Conservation (phyloP, 305 asterid species). For the Solanum hybrid region DNA sequence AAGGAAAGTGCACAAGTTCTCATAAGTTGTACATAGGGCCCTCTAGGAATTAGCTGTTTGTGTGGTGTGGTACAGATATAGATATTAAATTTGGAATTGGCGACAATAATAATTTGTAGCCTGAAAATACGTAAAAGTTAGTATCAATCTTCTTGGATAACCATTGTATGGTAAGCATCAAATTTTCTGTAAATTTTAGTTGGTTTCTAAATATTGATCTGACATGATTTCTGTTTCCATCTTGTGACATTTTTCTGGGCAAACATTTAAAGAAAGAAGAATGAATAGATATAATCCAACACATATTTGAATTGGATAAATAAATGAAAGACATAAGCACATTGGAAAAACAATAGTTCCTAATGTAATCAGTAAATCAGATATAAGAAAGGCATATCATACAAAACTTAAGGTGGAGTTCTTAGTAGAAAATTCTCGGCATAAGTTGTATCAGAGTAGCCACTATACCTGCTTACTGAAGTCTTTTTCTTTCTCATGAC, state of each 20-base stretch:
- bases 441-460: neutral
- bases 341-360: neutral
- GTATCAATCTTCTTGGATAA: neutral
- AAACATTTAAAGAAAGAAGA: neutral
- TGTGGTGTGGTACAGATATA: neutral
- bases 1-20: neutral
- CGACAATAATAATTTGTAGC: neutral
- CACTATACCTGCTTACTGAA: neutral
- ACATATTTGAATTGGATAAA: neutral
- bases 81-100: neutral
- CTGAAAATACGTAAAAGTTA: neutral
- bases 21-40: neutral
- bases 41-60: neutral
- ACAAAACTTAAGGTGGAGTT: neutral
- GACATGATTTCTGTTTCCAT: neutral
- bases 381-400: neutral
- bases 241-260: neutral
- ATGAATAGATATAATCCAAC: neutral
- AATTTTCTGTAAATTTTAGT: neutral
- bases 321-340: neutral
- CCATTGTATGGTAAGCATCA: neutral
- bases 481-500: neutral
- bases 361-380: neutral
- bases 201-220: neutral
- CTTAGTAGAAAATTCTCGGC: neutral